Evolutionary conservation across 768 basidiomycete genomes (phyloP), one percentile per base, ranked within the genome.

Genomic region (Xerocomus potaroensis): DNA sequence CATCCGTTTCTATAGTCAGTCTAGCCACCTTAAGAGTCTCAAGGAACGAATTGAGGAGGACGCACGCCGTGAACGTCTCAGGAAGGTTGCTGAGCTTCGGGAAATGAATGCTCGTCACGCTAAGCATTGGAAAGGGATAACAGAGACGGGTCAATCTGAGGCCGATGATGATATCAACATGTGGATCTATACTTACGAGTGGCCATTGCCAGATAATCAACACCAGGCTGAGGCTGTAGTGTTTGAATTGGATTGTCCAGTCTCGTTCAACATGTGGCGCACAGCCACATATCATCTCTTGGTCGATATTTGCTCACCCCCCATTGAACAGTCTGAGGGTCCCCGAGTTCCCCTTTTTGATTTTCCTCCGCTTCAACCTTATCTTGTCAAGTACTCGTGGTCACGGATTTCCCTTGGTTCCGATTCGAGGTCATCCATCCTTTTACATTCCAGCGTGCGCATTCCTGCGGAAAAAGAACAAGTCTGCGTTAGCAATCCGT

Each of bases 191-290:
- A 52, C 70, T 4, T 62, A 72, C 22, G 76, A 77, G 46, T 74
- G 73, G 75, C 77, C 76, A 0, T 53, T 79, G 14, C 73, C 78
- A 0, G 22, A 53, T 0, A 32, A 63, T 9, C n/a, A 16, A 1
- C 8, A 51, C 9, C 11, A 35, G 15, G 43, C 43, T 21, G 26
- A 27, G 14, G 26, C 14, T 0, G 19, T 36, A 14, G 26, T 44
- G 26, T 29, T 44, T 5, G 43, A 44, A 14, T 29, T 44, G 3
- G 26, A 35, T 27, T 44, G 43, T n/a, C 43, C 43, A 29, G 26
- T 36, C 14, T 15, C 34, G 9, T 44, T 44, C 26, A 15, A 29
- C 26, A 44, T 44, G 26, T 44, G 43, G 43, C 43, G 43, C 1
- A 11, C 43, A 15, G 43, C 19, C 5, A 45, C 55, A 3, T 37